Evolutionary conservation across 768 basidiomycete species (phyloP).

Genomic region (Boletus rubroflammeus): DNA sequence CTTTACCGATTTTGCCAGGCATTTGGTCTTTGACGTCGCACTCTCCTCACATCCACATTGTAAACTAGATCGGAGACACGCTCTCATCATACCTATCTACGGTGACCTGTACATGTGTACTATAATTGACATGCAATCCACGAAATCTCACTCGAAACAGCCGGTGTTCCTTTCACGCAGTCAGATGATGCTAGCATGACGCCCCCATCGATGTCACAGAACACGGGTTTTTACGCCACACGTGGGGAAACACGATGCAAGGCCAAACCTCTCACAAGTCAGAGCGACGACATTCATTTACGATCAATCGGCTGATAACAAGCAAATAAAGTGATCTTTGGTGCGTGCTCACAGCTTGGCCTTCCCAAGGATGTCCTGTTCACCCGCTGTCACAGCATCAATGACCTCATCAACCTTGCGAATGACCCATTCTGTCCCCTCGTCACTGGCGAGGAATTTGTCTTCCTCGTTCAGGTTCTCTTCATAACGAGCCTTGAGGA

Average conservation of each 20-base stretch:
- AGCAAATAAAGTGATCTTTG: constrained; percentile 21
- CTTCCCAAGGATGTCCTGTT: constrained; percentile 38
- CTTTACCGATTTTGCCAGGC: constrained; percentile 72
- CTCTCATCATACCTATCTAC: constrained; percentile 28
- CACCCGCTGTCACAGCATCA: constrained; percentile 61
- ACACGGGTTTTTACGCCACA: constrained; percentile 30
- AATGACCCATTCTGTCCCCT: constrained; percentile 87
- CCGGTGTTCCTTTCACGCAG: constrained; percentile 18
- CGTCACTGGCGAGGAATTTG: constrained; percentile 77
- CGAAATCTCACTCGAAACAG: constrained; percentile 19
- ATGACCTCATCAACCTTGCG: constrained; percentile 78
- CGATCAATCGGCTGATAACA: constrained; percentile 33
- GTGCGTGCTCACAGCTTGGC: constrained; percentile 55
- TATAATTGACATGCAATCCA: constrained; percentile 30
- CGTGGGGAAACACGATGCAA: constrained; percentile 34
- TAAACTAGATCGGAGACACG: constrained; percentile 30
- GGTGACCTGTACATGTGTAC: constrained; percentile 31
- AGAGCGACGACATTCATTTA: constrained; percentile 17
- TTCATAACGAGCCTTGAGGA: constrained; percentile 74
- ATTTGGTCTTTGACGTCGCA: constrained; percentile 40
- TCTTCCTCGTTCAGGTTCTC: constrained; percentile 66
- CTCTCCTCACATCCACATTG: constrained; percentile 28
- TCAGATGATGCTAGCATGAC: constrained; percentile 17
- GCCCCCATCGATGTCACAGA: constrained; percentile 17
- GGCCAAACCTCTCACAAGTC: constrained; percentile 17